Evolutionary conservation across 805 yeast species (phyloP).

Genomic region (Candida krabiensis): DNA sequence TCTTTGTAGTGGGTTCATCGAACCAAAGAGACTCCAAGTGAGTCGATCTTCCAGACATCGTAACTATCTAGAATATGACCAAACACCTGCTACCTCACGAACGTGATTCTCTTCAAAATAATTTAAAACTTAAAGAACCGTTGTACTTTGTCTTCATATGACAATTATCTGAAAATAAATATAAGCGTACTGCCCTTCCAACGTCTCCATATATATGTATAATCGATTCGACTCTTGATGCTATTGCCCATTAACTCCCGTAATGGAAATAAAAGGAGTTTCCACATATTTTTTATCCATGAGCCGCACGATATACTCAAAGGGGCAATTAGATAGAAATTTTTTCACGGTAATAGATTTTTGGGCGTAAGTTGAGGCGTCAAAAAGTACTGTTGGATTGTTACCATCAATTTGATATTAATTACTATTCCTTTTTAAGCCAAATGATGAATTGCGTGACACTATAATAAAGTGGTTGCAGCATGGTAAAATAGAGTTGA

Average conservation of each 20-base stretch:
- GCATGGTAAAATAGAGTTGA: too few species aligned
- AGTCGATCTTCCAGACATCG: slow-evolving; percentile 19
- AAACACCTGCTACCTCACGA: too few species aligned
- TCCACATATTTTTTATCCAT: not conserved
- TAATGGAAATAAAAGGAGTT: not conserved
- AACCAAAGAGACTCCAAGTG: slow-evolving; percentile 26
- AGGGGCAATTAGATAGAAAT: not conserved
- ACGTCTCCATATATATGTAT: not conserved
- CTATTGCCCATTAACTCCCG: not conserved
- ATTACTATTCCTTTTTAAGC: too few species aligned
- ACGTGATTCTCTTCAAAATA: too few species aligned
- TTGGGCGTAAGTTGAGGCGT: not conserved
- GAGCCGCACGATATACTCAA: not conserved
- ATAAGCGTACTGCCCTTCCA: too few species aligned
- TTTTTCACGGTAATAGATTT: not conserved
- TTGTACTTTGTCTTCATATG: too few species aligned
- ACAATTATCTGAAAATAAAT: too few species aligned
- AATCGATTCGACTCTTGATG: not conserved
- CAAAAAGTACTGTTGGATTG: not conserved
- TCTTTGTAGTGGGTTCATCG: slow-evolving; percentile 16
- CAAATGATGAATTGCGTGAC: too few species aligned
- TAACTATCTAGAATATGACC: too few species aligned
- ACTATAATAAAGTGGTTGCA: too few species aligned
- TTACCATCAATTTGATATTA: too few species aligned
- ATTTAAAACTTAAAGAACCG: too few species aligned